Evolutionary conservation across 2,329 filamentous ascomycete genomes (phyloP), one percentile per base, ranked within the genome.

Genomic region (Fusarium tricinctum): DNA sequence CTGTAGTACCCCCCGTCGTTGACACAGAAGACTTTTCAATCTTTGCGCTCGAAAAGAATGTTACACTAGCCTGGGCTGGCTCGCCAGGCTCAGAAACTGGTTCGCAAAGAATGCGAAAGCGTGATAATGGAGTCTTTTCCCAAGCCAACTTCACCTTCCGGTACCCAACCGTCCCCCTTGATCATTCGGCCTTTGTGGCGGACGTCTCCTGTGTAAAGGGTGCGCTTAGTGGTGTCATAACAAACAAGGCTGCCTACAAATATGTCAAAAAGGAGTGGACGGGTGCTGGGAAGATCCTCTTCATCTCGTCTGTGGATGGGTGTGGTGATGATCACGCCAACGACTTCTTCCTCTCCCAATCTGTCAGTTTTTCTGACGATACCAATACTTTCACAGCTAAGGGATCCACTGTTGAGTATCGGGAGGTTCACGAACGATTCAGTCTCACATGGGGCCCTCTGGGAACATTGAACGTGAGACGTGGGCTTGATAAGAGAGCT

Each of bases 71-170:
- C 1, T 68, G 66, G 66, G 63, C 66, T 12, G 66, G 66, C 5
- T 40, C 63, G 3, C 19, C 63, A 2, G 28, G 35, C 2, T 33
- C 43, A 4, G 50, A 49, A 3, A 40, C 54, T 2, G 45, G 39
- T 5, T 8, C 43, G 0, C 23, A 32, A 13, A n/a, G 51, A 0
- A 47, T 46, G 63, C 28, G 65, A 2, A 68, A 64, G 43, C 66
- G 66, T 28, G 51, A 68, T 14, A 40, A 52, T 5, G 54, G 23
- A 4, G 32, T 57, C 15, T 54, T 68, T 9, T 47, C 63, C 0
- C 63, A 64, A 3, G 51, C 54, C 26, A 68, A 68, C 54, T 68
- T 68, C 12, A 68, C 63, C 0, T 67, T 67, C 9, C 13, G 1
- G 14, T 60, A 67, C 8, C 66, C 66, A 6, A 22, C 53, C 4